Evolutionary conservation across 495 filamentous ascomycete species (phyloP).

Genomic region (Evernia prunastri): DNA sequence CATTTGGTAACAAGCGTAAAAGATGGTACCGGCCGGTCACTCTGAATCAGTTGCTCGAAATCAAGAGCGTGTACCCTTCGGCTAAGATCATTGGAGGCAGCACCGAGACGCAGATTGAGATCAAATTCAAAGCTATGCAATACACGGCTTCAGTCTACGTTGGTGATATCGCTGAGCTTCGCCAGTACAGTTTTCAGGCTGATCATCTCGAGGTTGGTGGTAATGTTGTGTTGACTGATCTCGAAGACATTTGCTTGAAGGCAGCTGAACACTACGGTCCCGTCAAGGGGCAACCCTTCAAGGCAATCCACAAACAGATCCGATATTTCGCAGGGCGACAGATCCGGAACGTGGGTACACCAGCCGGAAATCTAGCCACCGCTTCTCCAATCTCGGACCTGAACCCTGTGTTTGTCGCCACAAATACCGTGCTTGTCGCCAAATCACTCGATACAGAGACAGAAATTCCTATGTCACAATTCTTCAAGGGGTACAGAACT

Average conservation of each 20-base stretch:
- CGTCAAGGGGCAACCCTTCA: slow-evolving; percentile 56
- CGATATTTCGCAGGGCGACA: slow-evolving; percentile 90
- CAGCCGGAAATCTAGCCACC: slow-evolving; percentile 90
- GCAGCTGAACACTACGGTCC: slow-evolving; percentile 77
- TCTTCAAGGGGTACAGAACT: slow-evolving; percentile 85
- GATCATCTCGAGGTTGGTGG: slow-evolving; percentile 82
- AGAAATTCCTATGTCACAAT: slow-evolving; percentile 83
- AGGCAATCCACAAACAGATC: slow-evolving; percentile 46
- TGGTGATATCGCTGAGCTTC: slow-evolving; percentile 84
- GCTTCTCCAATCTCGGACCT: slow-evolving; percentile 95
- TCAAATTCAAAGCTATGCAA: slow-evolving; percentile 94
- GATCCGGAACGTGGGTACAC: slow-evolving; percentile 94
- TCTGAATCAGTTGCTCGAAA: slow-evolving; percentile 78
- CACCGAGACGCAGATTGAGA: slow-evolving; percentile 95
- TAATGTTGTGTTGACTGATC: slow-evolving; percentile 69
- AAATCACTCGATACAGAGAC: slow-evolving; percentile 63
- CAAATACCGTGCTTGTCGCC: slow-evolving; percentile 72
- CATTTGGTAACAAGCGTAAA: slow-evolving; percentile 91
- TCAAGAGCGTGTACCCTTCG: slow-evolving; percentile 76
- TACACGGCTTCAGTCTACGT: slow-evolving; percentile 88
- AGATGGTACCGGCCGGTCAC: slow-evolving; percentile 89
- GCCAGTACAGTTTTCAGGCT: slow-evolving; percentile 70
- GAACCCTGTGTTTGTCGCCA: slow-evolving; percentile 89
- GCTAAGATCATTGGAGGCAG: slow-evolving; percentile 95
- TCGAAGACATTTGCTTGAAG: slow-evolving; percentile 54